Evolutionary conservation across 208 protist species (phyloP).

Genomic region (Trypanosoma cruzi): DNA sequence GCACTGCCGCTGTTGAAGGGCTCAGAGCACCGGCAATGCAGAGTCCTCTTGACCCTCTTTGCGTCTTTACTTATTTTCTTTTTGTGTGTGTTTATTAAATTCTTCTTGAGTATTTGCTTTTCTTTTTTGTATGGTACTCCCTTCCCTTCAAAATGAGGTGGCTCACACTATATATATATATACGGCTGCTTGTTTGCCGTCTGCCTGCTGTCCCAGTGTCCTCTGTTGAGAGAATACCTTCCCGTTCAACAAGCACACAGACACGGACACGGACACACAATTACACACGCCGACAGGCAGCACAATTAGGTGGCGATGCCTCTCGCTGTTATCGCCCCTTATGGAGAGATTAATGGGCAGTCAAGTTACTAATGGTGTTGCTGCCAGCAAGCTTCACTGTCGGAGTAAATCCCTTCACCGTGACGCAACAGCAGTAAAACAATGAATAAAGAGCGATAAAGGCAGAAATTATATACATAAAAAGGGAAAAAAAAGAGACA

Average conservation of each 20-base stretch:
- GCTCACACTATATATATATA: neutral
- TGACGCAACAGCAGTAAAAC: conserved; percentile 11
- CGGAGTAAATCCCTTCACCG: neutral
- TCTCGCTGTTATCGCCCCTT: neutral
- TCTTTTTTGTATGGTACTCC: neutral
- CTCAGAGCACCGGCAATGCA: neutral
- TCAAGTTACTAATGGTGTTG: neutral
- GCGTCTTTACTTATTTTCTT: neutral
- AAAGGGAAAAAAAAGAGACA: neutral
- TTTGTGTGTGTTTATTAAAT: neutral
- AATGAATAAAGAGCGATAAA: too few relatives aligned
- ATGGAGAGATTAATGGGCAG: neutral
- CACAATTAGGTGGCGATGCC: neutral
- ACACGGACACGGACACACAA: neutral
- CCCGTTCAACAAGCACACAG: neutral
- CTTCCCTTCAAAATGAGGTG: neutral
- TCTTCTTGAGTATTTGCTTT: neutral
- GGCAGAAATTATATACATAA: too few relatives aligned
- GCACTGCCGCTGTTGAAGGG: neutral
- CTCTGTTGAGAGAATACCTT: too few relatives aligned
- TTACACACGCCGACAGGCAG: neutral
- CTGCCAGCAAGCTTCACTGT: neutral
- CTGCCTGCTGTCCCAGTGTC: too few relatives aligned
- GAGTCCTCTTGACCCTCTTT: neutral
- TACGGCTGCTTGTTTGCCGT: neutral